Evolutionary conservation across 2,329 filamentous ascomycete genomes (phyloP).

Genomic region (Apiospora sp.): DNA sequence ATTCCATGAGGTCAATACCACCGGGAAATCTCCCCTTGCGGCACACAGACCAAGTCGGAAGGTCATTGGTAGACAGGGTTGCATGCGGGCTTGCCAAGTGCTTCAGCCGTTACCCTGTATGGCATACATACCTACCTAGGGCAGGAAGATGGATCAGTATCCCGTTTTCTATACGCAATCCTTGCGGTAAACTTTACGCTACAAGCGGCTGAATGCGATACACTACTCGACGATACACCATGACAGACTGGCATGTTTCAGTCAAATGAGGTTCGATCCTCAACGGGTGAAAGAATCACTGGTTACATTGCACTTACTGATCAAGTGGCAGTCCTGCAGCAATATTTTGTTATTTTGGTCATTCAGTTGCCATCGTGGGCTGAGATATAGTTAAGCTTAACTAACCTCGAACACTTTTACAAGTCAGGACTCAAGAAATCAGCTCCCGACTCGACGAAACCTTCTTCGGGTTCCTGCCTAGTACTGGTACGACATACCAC

Average conservation of each 20-base stretch:
- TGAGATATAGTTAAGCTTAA: neutral
- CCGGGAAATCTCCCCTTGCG: neutral
- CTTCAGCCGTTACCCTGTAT: neutral
- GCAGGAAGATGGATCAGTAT: slow-evolving; percentile 7
- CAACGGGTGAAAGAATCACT: neutral
- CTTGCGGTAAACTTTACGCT: neutral
- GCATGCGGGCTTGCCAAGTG: neutral
- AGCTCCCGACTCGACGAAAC: neutral
- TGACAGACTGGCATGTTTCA: neutral
- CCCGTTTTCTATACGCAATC: neutral
- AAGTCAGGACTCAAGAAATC: neutral
- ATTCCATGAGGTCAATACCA: neutral
- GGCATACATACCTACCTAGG: neutral
- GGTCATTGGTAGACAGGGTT: neutral
- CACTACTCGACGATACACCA: neutral
- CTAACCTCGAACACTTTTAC: neutral
- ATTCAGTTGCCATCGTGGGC: neutral
- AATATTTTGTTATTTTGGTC: neutral
- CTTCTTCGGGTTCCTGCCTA: neutral
- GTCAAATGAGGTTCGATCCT: neutral
- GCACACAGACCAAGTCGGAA: neutral
- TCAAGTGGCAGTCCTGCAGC: neutral
- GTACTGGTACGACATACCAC: neutral
- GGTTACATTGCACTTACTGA: neutral
- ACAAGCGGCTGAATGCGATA: neutral